Evolutionary conservation across 2,329 filamentous ascomycete genomes (phyloP), one percentile per base, ranked within the genome.

Genomic region (Elsinoe fawcettii): DNA sequence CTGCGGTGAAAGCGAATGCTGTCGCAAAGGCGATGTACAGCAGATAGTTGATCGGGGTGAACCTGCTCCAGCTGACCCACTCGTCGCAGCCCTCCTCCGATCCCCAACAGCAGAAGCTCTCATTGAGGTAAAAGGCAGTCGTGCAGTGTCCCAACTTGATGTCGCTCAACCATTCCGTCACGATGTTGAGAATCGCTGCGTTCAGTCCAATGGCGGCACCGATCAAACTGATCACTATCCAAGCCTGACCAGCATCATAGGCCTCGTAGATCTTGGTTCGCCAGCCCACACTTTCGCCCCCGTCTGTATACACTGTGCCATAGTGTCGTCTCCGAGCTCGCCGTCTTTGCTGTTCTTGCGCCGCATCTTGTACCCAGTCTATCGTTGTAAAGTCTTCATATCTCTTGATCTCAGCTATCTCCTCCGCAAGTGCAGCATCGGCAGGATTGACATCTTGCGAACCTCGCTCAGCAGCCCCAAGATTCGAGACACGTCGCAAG

Each of bases 311-410:
- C n/a, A 43, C 41, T 11, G 41, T 56, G 5, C 54, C 54, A 22
- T 56, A 47, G 30, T 47, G 39, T 70, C 84, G 85, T 66, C 88
- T 82, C 64, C 87, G 81, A 49, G 87, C 81, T 66, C 88, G 88
- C 60, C 92, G 84, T 57, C 91, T 83, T 47, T 88, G 77, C 69
- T 95, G 89, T 71, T 96, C 93, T 62, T 91, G 86, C 32, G 90
- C 87, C 9, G 92, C 91, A 80, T 99, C 93, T 71, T 99, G 92
- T 0, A 99, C 92, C 93, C 93, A 99, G 73, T 99, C 93, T 80
- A 93, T 93, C 0, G 93, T 99, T 5, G 91, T 96, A 70, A 99
- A 99, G 74, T 99, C 93, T 80, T 83, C 93, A 74, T 99, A 99
- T 75, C 92, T 83, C 75, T 96, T 96, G 70, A 99, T 97, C 76